Evolutionary conservation across 2,329 filamentous ascomycete genomes (phyloP).

Genomic region (Colletotrichum scovillei): DNA sequence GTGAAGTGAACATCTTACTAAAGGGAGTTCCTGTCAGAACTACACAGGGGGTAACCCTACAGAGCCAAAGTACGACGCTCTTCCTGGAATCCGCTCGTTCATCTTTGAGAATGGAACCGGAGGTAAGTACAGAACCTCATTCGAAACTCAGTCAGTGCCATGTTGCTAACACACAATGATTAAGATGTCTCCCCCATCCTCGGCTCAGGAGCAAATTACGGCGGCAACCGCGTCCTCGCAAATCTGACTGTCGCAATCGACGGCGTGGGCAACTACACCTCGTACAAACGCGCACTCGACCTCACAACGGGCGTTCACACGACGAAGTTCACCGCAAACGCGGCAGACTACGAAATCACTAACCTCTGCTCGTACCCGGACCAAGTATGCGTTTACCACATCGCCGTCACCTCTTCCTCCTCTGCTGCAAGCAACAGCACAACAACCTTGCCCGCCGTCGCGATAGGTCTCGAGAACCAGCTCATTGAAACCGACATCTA

Average conservation of each 20-base stretch:
- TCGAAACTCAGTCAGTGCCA: accelerated
- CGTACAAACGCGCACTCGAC: conserved; percentile 56
- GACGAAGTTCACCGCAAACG: conserved; percentile 47
- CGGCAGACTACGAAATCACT: conserved; percentile 42
- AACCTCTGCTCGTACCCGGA: conserved; percentile 54
- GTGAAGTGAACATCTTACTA: neutral
- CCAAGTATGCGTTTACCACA: conserved; percentile 46
- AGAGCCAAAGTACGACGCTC: conserved; percentile 44
- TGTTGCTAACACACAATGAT: neutral
- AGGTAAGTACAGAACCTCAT: conserved; percentile 40
- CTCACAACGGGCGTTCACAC: conserved; percentile 54
- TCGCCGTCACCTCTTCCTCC: conserved; percentile 31
- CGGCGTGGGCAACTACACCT: conserved; percentile 41
- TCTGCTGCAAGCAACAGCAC: neutral
- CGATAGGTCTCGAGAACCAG: conserved; percentile 54
- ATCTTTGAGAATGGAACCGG: conserved; percentile 63
- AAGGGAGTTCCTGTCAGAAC: conserved; percentile 38
- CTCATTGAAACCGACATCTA: conserved; percentile 44
- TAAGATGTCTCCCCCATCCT: conserved; percentile 51
- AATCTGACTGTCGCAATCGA: conserved; percentile 56
- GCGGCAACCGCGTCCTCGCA: conserved; percentile 57
- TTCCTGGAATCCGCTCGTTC: conserved; percentile 55
- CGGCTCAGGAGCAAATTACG: conserved; percentile 53
- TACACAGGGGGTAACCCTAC: conserved; percentile 61
- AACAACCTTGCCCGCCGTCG: conserved; percentile 50